Conservation (phyloP, 495 filamentous ascomycete genomes). For the Penicillium manginii region DNA sequence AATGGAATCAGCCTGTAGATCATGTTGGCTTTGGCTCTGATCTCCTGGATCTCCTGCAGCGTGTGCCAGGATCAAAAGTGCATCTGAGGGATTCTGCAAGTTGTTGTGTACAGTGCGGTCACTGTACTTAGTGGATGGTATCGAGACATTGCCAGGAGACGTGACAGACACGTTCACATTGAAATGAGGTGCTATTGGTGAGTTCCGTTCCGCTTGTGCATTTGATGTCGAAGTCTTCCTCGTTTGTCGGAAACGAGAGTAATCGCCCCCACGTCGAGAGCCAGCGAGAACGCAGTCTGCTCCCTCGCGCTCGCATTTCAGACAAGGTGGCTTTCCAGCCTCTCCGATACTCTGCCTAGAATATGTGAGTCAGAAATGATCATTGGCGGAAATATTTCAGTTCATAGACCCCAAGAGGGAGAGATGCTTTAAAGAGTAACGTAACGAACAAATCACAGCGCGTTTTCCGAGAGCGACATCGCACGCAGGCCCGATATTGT, state of each 20-base stretch:
- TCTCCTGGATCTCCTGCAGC: slow-evolving; percentile 2
- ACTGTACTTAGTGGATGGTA: background rate
- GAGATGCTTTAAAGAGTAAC: background rate
- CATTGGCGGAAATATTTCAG: background rate
- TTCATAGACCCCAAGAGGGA: background rate
- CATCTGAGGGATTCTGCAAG: slow-evolving; percentile 16
- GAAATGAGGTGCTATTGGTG: background rate
- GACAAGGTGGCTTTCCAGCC: slow-evolving; percentile 7
- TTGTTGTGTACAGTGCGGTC: background rate
- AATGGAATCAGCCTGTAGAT: background rate
- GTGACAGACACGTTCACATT: background rate
- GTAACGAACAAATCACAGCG: slow-evolving; percentile 20
- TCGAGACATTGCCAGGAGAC: background rate
- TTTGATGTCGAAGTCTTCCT: background rate
- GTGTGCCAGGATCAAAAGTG: slow-evolving; percentile 14
- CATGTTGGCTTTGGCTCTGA: background rate
- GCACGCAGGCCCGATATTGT: slow-evolving; percentile 15
- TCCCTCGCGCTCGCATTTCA: slow-evolving; percentile 12
- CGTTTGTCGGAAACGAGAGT: slow-evolving; percentile 14
- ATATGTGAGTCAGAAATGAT: background rate
- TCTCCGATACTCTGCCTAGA: slow-evolving; percentile 5
- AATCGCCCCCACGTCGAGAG: slow-evolving; percentile 18
- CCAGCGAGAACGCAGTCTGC: slow-evolving; percentile 11
- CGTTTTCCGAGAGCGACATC: slow-evolving; percentile 18
- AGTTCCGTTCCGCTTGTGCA: background rate